Conservation (phyloP, 805 yeast species). For the Monosporozyma yasuniensis region DNA sequence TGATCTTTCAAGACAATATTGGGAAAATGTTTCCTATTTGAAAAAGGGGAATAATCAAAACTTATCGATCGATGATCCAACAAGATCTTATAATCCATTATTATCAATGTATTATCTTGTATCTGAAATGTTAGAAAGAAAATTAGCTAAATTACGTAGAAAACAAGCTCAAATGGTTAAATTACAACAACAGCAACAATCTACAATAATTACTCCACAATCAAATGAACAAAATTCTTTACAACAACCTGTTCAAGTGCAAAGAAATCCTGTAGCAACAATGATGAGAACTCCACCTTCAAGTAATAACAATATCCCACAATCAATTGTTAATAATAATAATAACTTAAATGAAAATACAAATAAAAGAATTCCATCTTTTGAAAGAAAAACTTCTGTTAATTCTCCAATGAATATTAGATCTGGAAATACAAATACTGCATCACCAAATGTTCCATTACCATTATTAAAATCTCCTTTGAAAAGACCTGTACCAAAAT, state of each 20-base stretch:
- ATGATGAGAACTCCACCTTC: background rate
- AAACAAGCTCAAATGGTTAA: slow-evolving; percentile 10
- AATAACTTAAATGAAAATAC: no score
- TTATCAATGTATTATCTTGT: slow-evolving; percentile 80
- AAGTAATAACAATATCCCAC: background rate
- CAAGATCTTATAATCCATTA: slow-evolving; percentile 80
- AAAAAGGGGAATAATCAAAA: slow-evolving; percentile 2
- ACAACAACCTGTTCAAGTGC: slow-evolving; percentile 4
- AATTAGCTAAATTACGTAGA: slow-evolving; percentile 41
- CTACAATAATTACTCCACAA: background rate
- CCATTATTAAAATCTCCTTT: slow-evolving; percentile 5
- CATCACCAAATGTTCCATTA: background rate
- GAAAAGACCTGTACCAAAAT: background rate
- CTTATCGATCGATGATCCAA: slow-evolving; percentile 50
- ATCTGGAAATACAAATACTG: background rate
- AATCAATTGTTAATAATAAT: background rate
- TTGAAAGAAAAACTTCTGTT: background rate
- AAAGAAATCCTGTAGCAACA: background rate
- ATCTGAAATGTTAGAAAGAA: slow-evolving; percentile 71
- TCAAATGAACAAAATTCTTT: background rate
- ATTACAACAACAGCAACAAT: slow-evolving; percentile 15
- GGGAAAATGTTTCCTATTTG: slow-evolving; percentile 15
- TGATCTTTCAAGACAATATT: slow-evolving; percentile 22
- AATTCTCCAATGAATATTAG: slow-evolving; percentile 1
- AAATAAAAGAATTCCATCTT: no score